Percentiles rank a stretch among this genome's conserved stretches.
Evolutionary conservation across 768 basidiomycete species (phyloP).

Genomic region (Gymnopilus junonius): DNA sequence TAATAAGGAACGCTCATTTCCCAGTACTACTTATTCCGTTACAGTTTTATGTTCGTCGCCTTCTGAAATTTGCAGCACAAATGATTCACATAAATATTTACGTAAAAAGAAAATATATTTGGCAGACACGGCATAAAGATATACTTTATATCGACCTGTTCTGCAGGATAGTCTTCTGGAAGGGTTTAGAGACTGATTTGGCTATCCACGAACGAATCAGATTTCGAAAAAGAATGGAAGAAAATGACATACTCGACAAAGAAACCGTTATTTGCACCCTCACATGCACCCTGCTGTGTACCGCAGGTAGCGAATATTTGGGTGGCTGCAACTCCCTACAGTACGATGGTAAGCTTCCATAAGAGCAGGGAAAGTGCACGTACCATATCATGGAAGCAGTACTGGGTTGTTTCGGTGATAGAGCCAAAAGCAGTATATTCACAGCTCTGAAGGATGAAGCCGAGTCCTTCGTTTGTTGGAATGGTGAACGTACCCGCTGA

Average conservation of each 20-base stretch:
- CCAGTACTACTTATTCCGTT: no score
- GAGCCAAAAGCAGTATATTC: constrained; percentile 12
- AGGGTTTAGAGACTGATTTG: neutral
- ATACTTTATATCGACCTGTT: no score
- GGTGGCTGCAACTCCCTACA: constrained; percentile 4
- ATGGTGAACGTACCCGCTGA: constrained; percentile 11
- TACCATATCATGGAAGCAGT: constrained; percentile 19
- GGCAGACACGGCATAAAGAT: no score
- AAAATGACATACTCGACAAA: constrained; percentile 14
- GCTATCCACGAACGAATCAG: neutral
- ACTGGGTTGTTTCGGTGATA: constrained; percentile 1
- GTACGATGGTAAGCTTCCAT: neutral
- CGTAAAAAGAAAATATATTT: no score
- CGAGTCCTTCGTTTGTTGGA: constrained; percentile 12
- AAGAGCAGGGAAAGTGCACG: neutral
- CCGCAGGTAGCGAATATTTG: constrained; percentile 7
- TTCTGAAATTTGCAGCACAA: no score
- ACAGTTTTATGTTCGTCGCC: no score
- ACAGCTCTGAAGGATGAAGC: constrained; percentile 18
- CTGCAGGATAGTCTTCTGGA: neutral
- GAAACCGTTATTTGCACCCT: constrained; percentile 2
- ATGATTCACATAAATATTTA: no score
- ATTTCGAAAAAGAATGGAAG: neutral
- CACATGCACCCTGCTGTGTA: constrained; percentile 8
- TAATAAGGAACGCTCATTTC: no score